These are phyloP conservation scores for Rubroboletus satanas DNA, from an alignment of 768 basidiomycete species.

Conservation along the genomic window DNA sequence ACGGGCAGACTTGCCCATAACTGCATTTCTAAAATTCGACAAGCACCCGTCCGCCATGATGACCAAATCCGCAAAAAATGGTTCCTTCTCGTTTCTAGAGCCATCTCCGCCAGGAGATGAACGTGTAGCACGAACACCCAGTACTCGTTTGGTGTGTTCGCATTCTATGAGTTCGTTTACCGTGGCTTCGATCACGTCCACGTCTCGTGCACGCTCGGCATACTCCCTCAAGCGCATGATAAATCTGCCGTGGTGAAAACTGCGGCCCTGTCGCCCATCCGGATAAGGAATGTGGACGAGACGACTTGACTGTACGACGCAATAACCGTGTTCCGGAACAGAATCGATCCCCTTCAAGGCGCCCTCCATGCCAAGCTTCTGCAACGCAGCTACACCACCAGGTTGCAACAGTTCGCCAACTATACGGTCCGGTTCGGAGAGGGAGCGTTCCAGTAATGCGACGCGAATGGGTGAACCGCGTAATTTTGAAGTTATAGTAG, in stretches of 20 bases:
- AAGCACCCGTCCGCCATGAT: conserved; percentile 93
- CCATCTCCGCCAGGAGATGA: conserved; percentile 31
- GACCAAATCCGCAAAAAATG: conserved; percentile 72
- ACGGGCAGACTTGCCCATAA: conserved; percentile 49
- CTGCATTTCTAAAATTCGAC: conserved; percentile 78
- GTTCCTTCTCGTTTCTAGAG: conserved; percentile 41
- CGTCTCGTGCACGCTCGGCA: conserved; percentile 55
- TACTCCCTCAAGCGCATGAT: conserved; percentile 73
- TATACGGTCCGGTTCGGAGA: conserved; percentile 91
- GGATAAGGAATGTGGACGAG: conserved; percentile 91
- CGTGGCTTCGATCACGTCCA: conserved; percentile 83
- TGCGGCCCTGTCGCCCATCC: conserved; percentile 61
- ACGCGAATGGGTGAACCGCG: conserved; percentile 63
- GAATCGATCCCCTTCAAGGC: conserved; percentile 88
- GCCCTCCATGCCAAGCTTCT: conserved; percentile 69
- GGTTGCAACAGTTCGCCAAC: conserved; percentile 97
- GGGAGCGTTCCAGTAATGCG: conserved; percentile 84
- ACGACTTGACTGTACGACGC: conserved; percentile 58
- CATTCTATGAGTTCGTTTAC: conserved; percentile 72
- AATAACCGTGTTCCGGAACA: conserved; percentile 79
- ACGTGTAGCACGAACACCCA: conserved; percentile 64
- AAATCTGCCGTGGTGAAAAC: conserved; percentile 93
- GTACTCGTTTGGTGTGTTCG: conserved; percentile 45
- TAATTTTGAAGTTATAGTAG: conserved; percentile 42
- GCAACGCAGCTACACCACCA: conserved; percentile 75